phyloP scores from a whole-genome alignment of 2,329 filamentous ascomycete species.

The Fusarium mangiferae region DNA sequence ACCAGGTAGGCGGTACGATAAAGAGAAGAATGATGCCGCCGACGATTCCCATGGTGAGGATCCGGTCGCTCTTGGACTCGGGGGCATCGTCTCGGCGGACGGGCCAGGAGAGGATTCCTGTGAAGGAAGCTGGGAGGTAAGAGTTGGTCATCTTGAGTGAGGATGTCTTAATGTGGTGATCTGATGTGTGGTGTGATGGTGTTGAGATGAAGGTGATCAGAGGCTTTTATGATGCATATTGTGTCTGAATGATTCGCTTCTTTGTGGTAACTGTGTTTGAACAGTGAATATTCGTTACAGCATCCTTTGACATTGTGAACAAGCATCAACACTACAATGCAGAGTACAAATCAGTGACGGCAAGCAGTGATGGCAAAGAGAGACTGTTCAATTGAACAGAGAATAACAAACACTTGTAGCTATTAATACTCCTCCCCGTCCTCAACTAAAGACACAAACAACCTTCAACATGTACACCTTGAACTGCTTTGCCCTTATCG shows the following conservation, averaged over 20 bases:
- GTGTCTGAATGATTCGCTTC: neutral
- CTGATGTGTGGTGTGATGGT: neutral
- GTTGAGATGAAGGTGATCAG: neutral
- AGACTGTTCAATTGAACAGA: neutral
- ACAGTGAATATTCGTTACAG: neutral
- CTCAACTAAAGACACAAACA: neutral
- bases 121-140: slow-evolving; percentile 3
- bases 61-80: neutral
- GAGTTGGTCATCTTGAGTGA: slow-evolving; percentile 1
- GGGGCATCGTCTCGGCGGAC: neutral
- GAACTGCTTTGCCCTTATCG: neutral
- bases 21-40: slow-evolving; percentile 14
- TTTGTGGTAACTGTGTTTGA: neutral
- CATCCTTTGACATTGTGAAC: neutral
- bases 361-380: neutral
- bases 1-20: slow-evolving; percentile 7
- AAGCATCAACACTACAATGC: neutral
- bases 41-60: slow-evolving; percentile 2
- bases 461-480: neutral
- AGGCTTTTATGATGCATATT: neutral
- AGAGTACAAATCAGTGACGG: neutral
- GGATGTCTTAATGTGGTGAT: neutral
- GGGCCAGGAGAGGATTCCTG: slow-evolving; percentile 3
- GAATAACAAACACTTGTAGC: neutral
- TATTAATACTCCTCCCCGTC: neutral